phyloP scores from a whole-genome alignment of 73 alveolate species.

The Paraurostyla sp. region DNA sequence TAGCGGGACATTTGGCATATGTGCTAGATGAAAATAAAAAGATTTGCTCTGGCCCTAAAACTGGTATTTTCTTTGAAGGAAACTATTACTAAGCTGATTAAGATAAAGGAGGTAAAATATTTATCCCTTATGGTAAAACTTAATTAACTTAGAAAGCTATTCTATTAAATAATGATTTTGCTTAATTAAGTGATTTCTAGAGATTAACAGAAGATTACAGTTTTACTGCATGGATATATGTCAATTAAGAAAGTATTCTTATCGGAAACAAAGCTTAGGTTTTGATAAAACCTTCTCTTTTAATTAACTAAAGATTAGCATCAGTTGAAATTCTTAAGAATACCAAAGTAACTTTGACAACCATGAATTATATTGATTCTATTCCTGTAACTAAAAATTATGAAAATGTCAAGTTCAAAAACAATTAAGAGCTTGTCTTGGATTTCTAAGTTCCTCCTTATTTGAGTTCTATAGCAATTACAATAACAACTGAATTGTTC shows the following conservation, averaged over 20 bases:
- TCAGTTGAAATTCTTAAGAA: conserved; percentile 73
- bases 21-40: conserved; percentile 88
- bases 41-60: conserved; percentile 74
- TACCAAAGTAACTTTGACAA: conserved; percentile 77
- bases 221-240: conserved; percentile 78
- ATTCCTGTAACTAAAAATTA: conserved; percentile 81
- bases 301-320: conserved; percentile 81
- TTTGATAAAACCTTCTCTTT: conserved; percentile 80
- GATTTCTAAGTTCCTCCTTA: conserved; percentile 92
- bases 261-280: conserved; percentile 88
- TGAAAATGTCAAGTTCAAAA: conserved; percentile 76
- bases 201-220: conserved; percentile 72
- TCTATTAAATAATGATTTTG: conserved; percentile 84
- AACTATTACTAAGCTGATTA: conserved; percentile 76
- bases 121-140: conserved; percentile 82
- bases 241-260: conserved; percentile 77
- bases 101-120: conserved; percentile 80
- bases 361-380: conserved; percentile 73
- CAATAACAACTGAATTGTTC: conserved; percentile 37
- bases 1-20: conserved; percentile 90
- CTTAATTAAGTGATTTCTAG: conserved; percentile 85
- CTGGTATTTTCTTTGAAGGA: conserved; percentile 84
- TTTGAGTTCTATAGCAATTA: conserved; percentile 68
- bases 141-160: conserved; percentile 74
- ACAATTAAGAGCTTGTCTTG: conserved; percentile 74